Conservation (phyloP, 2,329 filamentous ascomycete genomes). For the Apiospora arundinis region DNA sequence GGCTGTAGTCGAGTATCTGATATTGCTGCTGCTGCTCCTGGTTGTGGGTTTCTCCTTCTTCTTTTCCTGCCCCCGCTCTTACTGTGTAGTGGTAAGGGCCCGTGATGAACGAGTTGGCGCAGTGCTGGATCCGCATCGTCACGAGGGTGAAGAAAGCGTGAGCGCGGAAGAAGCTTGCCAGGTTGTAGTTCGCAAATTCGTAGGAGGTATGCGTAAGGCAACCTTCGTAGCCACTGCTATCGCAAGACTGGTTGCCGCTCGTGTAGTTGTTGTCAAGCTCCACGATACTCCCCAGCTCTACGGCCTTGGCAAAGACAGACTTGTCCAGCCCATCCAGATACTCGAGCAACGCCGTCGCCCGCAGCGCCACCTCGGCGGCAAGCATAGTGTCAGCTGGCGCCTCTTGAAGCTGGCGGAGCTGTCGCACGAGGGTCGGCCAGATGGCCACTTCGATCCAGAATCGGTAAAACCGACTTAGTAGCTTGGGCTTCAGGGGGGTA, state of each 20-base stretch:
- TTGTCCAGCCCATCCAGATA: constrained; percentile 32
- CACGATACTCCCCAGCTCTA: constrained; percentile 31
- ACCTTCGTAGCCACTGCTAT: constrained; percentile 20
- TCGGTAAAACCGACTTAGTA: constrained; percentile 33
- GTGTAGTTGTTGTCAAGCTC: constrained; percentile 28
- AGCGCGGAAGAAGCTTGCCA: constrained; percentile 34
- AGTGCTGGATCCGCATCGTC: constrained; percentile 31
- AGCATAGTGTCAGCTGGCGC: constrained; percentile 32
- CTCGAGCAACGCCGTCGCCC: constrained; percentile 30
- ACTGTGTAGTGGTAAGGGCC: not conserved
- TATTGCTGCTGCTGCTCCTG: not conserved
- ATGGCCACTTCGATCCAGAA: constrained; percentile 35
- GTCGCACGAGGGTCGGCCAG: constrained; percentile 36
- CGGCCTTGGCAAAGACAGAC: constrained; percentile 28
- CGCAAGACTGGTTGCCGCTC: not conserved
- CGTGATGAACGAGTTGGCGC: constrained; percentile 32
- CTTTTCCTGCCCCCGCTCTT: not conserved
- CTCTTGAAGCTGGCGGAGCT: constrained; percentile 31
- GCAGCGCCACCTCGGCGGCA: constrained; percentile 33
- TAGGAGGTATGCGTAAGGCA: constrained; percentile 32
- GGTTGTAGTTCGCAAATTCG: constrained; percentile 34
- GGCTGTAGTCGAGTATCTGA: not conserved
- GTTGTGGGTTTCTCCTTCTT: not conserved
- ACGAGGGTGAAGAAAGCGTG: constrained; percentile 37
- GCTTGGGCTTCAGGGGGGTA: constrained; percentile 24